Evolutionary conservation across 257 asterid genomes (phyloP).

Genomic region (Solanum ahanhuiri): DNA sequence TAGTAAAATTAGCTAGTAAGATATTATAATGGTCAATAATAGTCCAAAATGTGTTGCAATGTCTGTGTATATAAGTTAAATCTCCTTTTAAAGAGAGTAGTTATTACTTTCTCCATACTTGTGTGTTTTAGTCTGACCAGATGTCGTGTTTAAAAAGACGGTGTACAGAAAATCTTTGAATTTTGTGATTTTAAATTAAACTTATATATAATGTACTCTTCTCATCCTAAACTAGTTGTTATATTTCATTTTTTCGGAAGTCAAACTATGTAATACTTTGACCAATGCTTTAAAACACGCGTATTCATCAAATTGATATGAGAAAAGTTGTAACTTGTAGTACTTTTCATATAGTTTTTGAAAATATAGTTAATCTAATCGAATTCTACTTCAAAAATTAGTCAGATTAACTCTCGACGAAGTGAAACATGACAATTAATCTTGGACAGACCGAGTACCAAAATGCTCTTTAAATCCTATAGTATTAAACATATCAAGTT

Average conservation of each 20-base stretch:
- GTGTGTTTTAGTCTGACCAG: not conserved
- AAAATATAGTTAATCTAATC: not conserved
- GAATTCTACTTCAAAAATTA: not conserved
- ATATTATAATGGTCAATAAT: not conserved
- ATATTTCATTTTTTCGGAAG: not conserved
- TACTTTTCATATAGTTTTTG: not conserved
- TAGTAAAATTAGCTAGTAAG: not conserved
- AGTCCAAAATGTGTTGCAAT: not conserved
- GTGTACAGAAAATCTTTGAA: not conserved
- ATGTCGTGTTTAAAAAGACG: not conserved
- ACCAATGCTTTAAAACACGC: not conserved
- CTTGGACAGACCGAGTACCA: accelerated
- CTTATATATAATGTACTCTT: not conserved
- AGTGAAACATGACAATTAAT: not conserved
- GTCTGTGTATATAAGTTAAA: not conserved
- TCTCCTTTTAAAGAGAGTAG: not conserved
- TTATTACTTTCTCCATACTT: not conserved
- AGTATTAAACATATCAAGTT: not conserved
- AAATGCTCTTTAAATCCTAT: not conserved
- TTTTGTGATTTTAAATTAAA: not conserved
- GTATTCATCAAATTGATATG: not conserved
- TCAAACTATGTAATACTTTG: not conserved
- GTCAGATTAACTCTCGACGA: not conserved
- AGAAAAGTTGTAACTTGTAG: not conserved
- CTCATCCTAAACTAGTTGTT: not conserved